Conservation (phyloP, 2,329 filamentous ascomycete species). For the Arthrobotrys megalospora region DNA sequence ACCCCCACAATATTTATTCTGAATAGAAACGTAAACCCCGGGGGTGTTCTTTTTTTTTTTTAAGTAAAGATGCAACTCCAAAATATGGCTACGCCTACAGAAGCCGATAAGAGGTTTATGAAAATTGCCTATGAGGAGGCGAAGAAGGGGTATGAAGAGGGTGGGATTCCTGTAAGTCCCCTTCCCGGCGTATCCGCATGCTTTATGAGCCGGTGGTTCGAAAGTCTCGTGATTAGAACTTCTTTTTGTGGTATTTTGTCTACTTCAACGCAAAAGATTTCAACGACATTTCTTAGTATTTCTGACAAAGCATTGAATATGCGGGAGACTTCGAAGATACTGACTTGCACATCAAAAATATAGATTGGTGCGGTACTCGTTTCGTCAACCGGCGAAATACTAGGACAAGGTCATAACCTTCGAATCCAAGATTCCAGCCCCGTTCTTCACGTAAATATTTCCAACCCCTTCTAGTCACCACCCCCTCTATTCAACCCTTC, state of each 20-base stretch:
- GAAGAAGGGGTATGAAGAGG: constrained; percentile 69
- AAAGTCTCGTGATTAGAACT: not conserved
- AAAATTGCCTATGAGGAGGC: constrained; percentile 71
- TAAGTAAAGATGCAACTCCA: constrained; percentile 5
- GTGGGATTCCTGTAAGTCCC: constrained; percentile 70
- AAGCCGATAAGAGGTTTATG: constrained; percentile 50
- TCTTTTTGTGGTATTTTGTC: constrained; percentile 17
- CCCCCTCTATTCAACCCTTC: not conserved
- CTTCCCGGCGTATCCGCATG: not conserved
- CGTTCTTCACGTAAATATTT: constrained; percentile 76
- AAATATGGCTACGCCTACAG: not conserved
- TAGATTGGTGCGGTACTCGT: constrained; percentile 75
- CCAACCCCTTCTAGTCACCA: not conserved
- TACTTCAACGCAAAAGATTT: not conserved
- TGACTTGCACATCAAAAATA: constrained; percentile 1
- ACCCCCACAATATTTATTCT: no score
- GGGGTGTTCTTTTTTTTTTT: no score
- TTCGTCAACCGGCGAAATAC: constrained; percentile 77
- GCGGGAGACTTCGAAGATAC: no score
- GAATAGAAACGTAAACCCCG: no score
- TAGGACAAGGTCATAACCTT: constrained; percentile 82
- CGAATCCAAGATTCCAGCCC: constrained; percentile 80
- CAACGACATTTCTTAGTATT: no score
- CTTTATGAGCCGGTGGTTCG: not conserved
- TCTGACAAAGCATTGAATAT: no score